Evolutionary conservation across 345 rosid genomes (phyloP), one percentile per base, ranked within the genome.

Genomic region (Brassica nigra): DNA sequence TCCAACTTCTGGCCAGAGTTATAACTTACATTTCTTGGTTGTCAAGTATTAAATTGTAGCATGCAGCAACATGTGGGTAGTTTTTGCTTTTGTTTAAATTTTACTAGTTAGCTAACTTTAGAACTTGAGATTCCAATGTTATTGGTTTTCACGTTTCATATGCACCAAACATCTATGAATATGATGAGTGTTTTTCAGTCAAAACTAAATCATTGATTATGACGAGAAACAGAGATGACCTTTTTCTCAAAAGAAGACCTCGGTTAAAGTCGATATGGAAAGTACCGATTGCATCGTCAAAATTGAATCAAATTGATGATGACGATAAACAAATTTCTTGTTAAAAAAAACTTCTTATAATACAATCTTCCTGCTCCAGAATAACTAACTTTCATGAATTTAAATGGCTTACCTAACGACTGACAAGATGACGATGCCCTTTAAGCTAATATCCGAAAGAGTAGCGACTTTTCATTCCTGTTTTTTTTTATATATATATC

Each of bases 381-480:
- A 11, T n/a, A 47, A 14, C 15, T 47, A 11, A 12, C 54, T 74
- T 62, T 47, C 52, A 31, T 61, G 52, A 71, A 77, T 14, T 18
- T 62, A 36, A 62, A 70, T 62, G 29, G 70, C 20, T 62, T 47
- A 70, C 80, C 70, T 77, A 77, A 77, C 39, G 75, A 18, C 76
- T 77, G 80, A 33, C 70, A 69, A 62, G 27, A 69, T 62, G 62
- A 47, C n/a, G 29, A 44, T 18, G 31, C 14, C 39, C 42, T 31
- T 69, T 44, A 6, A 67, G 61, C 68, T 61, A 14, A 42, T 5
- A 62, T 7, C 62, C 9, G 8, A 61, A 69, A 44, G 36, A 58
- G 44, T 52, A 16, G 33, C 11, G 4, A 2, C 66, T 74, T 64
- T 44, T 71, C 11, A 57, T 65, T 16, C 23, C 1, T 64, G 14